Percentiles rank a stretch among this genome's conserved stretches.
Conservation (phyloP, 495 filamentous ascomycete genomes). For the Annulohypoxylon nitens region DNA sequence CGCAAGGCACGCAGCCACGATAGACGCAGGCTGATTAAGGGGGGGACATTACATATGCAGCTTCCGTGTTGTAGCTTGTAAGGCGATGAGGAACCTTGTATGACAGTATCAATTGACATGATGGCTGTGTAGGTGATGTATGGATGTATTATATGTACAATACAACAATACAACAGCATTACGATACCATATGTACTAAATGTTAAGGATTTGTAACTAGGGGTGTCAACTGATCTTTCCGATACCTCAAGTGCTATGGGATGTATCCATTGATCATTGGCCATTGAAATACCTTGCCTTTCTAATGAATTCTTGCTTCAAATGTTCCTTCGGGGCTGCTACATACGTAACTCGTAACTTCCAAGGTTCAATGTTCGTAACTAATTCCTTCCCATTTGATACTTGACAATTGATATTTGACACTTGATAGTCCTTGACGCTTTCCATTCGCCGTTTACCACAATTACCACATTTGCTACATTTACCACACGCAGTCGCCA, state of each 20-base stretch:
- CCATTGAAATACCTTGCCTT: slow-evolving; percentile 19
- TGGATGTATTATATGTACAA: slow-evolving; percentile 6
- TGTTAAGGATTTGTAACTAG: slow-evolving; percentile 24
- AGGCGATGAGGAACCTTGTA: neutral
- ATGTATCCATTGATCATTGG: neutral
- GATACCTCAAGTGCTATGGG: neutral
- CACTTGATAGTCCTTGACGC: neutral
- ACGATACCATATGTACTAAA: slow-evolving; percentile 2
- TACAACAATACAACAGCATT: slow-evolving; percentile 11
- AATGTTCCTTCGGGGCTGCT: neutral
- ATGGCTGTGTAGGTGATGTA: neutral
- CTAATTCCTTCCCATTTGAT: neutral
- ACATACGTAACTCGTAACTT: slow-evolving; percentile 15
- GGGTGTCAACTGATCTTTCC: slow-evolving; percentile 35
- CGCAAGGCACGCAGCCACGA: neutral
- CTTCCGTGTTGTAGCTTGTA: neutral
- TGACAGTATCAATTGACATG: neutral
- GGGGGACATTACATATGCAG: slow-evolving; percentile 1
- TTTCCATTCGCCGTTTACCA: neutral
- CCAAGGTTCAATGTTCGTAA: slow-evolving; percentile 1
- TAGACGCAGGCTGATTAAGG: neutral
- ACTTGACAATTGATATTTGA: neutral
- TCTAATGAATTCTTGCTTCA: slow-evolving; percentile 4
- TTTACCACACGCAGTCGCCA: neutral
- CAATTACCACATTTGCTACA: too few species aligned